Base-by-base conservation (phyloP, 2,329 filamentous ascomycete species). In the Fusarium sp. region DNA sequence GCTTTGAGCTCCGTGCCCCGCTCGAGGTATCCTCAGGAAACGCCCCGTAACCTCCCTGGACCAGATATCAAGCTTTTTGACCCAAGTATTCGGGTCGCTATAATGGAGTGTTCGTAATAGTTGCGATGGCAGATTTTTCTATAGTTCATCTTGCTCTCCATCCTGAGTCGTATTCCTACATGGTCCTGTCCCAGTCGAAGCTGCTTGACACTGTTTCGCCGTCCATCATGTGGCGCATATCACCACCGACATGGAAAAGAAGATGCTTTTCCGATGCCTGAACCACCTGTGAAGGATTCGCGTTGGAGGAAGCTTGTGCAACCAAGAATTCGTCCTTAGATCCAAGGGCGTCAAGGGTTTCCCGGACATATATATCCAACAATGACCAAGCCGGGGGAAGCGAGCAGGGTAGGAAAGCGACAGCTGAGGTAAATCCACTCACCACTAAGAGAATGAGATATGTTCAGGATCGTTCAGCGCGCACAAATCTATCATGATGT, bases 401-500 rank as follows among this genome's bases (percentile, higher is more conserved):
- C 71, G 46, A 49, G 58, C 65, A 58, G 61, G 46, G 47, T 32
- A 42, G 40, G 49, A 40, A 65, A 54, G 57, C 40, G 43, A 53
- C 68, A 49, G 52, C 43, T 49, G 19, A 67, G 49, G 57, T 64
- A 66, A 54, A 47, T 59, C 19, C 35, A 80, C 82, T 81, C 76
- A 85, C 83, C 81, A 83, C 82, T 85, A 85, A 78, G 78, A 83
- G 69, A 79, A 81, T 78, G 75, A 81, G 73, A 79, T 75, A 72
- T 77, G 78, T 72, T 76, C 73, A 74, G 76, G 70, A 71, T 79
- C 76, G 68, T 75, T 68, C 75, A 77, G 71, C 73, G 77, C 76
- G 77, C 79, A 77, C 80, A 82, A 84, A 81, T 79, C 78, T 82
- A 82, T 83, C 83, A 84, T 84, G 79, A 76, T 84, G 82, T 80